These are phyloP conservation scores for Geotrichum phurueaensis DNA, from an alignment of 1,139 yeast genomes.

Conservation along the genomic window DNA sequence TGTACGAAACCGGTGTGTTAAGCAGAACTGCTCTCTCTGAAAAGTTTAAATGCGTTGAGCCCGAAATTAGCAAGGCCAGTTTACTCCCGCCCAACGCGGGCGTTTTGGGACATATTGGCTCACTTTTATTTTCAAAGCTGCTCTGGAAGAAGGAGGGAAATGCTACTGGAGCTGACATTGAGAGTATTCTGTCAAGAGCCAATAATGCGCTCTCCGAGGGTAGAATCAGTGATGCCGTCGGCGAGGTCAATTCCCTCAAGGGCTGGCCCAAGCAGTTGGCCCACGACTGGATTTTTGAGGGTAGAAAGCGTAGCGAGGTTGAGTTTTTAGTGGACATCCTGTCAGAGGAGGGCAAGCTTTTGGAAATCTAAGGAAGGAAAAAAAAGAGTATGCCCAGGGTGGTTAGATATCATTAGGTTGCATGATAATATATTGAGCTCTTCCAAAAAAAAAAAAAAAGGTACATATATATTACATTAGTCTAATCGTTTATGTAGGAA, in stretches of 20 bases:
- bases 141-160: slow-evolving; percentile 59
- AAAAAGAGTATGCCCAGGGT: not conserved
- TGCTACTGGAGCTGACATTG: slow-evolving; percentile 73
- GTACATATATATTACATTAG: not conserved
- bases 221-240: slow-evolving; percentile 80
- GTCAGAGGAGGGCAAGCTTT: slow-evolving; percentile 43
- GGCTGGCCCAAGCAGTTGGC: slow-evolving; percentile 94
- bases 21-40: slow-evolving; percentile 47
- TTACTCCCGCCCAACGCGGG: slow-evolving; percentile 94
- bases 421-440: not conserved
- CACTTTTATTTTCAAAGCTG: slow-evolving; percentile 68
- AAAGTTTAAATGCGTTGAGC: slow-evolving; percentile 70
- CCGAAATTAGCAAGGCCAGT: slow-evolving; percentile 85
- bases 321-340: slow-evolving; percentile 68
- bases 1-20: slow-evolving; percentile 52
- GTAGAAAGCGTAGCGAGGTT: slow-evolving; percentile 82
- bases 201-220: slow-evolving; percentile 70
- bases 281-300: slow-evolving; percentile 83
- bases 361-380: slow-evolving; percentile 4
- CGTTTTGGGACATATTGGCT: slow-evolving; percentile 81
- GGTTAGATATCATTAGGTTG: not conserved
- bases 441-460: not conserved
- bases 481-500: not conserved
- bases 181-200: slow-evolving; percentile 82
- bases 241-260: slow-evolving; percentile 80